phyloP scores from a whole-genome alignment of 2,329 filamentous ascomycete species.

The Hysterium pulicare region DNA sequence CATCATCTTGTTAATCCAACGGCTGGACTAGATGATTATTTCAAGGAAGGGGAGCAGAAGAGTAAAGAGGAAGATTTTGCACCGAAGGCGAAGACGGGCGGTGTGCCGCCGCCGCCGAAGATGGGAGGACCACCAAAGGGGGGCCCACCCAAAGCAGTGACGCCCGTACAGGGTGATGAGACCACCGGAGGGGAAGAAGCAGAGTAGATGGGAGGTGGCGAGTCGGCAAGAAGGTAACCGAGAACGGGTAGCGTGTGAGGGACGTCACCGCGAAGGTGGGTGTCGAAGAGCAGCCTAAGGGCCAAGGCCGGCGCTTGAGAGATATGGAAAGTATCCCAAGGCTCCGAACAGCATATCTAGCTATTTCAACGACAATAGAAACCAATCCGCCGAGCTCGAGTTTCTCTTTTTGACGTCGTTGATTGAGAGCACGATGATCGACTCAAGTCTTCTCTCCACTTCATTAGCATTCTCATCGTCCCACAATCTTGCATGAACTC shows the following conservation, averaged over 20 bases:
- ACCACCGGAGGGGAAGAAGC: conserved; percentile 1
- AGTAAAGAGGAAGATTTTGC: conserved; percentile 41
- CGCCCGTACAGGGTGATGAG: conserved; percentile 2
- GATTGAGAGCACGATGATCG: too few species aligned
- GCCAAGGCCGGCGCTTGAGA: neutral
- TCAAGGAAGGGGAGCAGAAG: conserved; percentile 46
- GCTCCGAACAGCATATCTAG: conserved; percentile 1
- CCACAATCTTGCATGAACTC: neutral
- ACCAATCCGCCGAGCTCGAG: too few species aligned
- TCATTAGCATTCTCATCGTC: too few species aligned
- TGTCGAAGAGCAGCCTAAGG: neutral
- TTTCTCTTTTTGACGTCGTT: too few species aligned
- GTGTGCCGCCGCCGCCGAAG: conserved; percentile 37
- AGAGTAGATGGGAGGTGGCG: neutral
- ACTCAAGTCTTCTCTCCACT: too few species aligned
- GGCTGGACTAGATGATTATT: conserved; percentile 42
- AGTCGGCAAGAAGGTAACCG: too few species aligned
- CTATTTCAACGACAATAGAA: neutral
- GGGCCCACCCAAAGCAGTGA: neutral
- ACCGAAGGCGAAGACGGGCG: conserved; percentile 25
- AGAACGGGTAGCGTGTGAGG: neutral
- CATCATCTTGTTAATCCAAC: conserved; percentile 31
- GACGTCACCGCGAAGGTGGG: neutral
- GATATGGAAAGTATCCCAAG: neutral
- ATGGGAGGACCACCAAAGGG: conserved; percentile 30